These are phyloP conservation scores for Colletotrichum sp. DNA, from an alignment of 2,329 filamentous ascomycete genomes.

Conservation along the genomic window DNA sequence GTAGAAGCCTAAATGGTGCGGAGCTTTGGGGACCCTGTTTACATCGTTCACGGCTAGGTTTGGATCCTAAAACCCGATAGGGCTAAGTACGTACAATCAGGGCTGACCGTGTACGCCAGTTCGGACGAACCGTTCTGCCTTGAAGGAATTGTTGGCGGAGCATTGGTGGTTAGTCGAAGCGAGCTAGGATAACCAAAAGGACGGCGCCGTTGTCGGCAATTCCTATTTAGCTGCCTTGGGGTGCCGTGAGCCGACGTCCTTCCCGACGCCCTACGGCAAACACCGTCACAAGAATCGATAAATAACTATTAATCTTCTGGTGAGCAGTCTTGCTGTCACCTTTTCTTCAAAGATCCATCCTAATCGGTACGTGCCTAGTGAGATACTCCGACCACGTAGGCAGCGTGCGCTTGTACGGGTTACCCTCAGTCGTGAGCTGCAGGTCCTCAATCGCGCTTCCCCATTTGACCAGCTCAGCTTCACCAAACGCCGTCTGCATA, in stretches of 20 bases:
- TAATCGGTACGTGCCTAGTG: constrained; percentile 46
- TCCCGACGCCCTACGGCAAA: not conserved
- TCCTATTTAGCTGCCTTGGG: not conserved
- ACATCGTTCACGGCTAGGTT: not conserved
- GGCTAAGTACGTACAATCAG: not conserved
- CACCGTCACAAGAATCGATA: not conserved
- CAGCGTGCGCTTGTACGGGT: constrained; percentile 49
- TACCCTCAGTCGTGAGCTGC: constrained; percentile 43
- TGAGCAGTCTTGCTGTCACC: not conserved
- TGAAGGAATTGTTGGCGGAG: not conserved
- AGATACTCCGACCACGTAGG: constrained; percentile 60
- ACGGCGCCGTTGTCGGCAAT: not conserved
- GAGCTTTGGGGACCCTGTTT: not conserved
- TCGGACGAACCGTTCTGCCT: not conserved
- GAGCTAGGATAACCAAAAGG: not conserved
- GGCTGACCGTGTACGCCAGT: not conserved
- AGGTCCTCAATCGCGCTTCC: constrained; percentile 69
- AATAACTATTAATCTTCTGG: not conserved
- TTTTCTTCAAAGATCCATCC: not conserved
- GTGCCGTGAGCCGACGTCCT: not conserved
- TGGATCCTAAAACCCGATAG: not conserved
- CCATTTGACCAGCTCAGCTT: constrained; percentile 62
- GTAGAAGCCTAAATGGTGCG: not conserved
- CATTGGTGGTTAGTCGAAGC: not conserved
- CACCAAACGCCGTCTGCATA: constrained; percentile 65